Base-by-base conservation (phyloP, 345 rosid species). In the Eucalyptus virginea region DNA sequence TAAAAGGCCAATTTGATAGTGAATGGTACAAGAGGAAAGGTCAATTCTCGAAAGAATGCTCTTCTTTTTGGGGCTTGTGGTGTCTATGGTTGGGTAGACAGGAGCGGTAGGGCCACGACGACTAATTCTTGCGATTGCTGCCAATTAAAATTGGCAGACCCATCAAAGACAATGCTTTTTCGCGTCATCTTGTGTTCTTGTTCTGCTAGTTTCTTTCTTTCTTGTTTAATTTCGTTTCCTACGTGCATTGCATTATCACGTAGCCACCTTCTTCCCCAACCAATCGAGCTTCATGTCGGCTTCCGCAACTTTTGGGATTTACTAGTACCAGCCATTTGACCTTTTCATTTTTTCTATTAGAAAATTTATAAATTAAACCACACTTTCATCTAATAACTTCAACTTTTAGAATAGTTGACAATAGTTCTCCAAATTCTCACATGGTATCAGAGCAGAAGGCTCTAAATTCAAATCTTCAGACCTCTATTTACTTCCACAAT, bases 381-480 rank as follows among this genome's bases (percentile, higher is more conserved):
- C 58, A 52, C 26, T 56, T 56, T 56, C 13, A 56, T 56, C 28
- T 56, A 56, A 56, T 23, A 56, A 56, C 14, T 24, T 24, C 1
- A 56, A 56, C 30, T 56, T 56, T 56, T 56, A 26, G 6, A 24
- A 56, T 26, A 56, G 3, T 56, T 24, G 13, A 56, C 14, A 56
- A 0, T 24, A 9, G 6, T 56, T 10, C 2, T 0, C 1, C 6
- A 56, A 56, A 56, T 56, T 56, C 30, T 10, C 30, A 10, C 62
- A 56, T 56, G 13, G 3, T 24, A 24, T 56, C 0, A 24, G 3
- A 23, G 12, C 0, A 56, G 1, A 23, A 9, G 1, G 5, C 6
- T 23, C 3, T 56, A 1, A 56, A 4, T 56, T 56, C 30, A 56
- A 56, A 56, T 56, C 14, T 56, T 56, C 3, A 24, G 0, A 2